phyloP scores from a whole-genome alignment of 352 stramenopile genomes.

The Phytophthora cryptogea region DNA sequence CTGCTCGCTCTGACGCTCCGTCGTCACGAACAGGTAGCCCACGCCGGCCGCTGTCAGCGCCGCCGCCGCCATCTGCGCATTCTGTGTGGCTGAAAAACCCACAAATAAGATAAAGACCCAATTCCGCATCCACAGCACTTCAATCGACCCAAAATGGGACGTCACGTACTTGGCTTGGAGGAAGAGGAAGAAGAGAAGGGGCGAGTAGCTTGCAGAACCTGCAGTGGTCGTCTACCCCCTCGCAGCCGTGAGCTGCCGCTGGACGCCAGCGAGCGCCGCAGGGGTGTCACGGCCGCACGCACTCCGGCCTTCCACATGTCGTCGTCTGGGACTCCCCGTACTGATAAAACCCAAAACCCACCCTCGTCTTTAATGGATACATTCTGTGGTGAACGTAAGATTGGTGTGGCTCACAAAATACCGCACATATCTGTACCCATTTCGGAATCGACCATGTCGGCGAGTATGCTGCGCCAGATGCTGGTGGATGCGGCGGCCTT shows the following conservation, averaged over 20 bases:
- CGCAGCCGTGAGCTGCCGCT: not conserved
- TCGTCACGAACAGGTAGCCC: slow-evolving; percentile 55
- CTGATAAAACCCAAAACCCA: too few species aligned
- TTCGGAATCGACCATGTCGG: slow-evolving; percentile 47
- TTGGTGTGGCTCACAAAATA: too few species aligned
- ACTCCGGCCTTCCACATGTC: slow-evolving; percentile 37
- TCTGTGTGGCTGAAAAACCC: slow-evolving; percentile 26
- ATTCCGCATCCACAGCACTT: not conserved
- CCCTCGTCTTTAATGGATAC: too few species aligned
- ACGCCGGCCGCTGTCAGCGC: slow-evolving; percentile 42
- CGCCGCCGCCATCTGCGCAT: slow-evolving; percentile 30
- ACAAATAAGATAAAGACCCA: slow-evolving; percentile 1
- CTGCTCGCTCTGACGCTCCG: slow-evolving; percentile 43
- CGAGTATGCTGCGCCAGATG: slow-evolving; percentile 74
- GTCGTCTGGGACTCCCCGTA: too few species aligned
- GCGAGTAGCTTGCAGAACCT: slow-evolving; percentile 13
- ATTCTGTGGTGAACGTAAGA: too few species aligned
- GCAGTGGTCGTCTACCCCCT: slow-evolving; percentile 4
- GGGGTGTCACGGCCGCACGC: slow-evolving; percentile 10
- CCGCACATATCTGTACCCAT: not conserved
- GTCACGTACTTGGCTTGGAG: slow-evolving; percentile 25
- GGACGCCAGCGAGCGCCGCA: slow-evolving; percentile 19
- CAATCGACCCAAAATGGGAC: not conserved
- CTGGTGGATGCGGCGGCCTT: slow-evolving; percentile 71
- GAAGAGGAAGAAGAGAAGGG: slow-evolving; percentile 25